phyloP scores from a whole-genome alignment of 371 early-diverging fungal species.

The Polyrhizophydium stewartii region DNA sequence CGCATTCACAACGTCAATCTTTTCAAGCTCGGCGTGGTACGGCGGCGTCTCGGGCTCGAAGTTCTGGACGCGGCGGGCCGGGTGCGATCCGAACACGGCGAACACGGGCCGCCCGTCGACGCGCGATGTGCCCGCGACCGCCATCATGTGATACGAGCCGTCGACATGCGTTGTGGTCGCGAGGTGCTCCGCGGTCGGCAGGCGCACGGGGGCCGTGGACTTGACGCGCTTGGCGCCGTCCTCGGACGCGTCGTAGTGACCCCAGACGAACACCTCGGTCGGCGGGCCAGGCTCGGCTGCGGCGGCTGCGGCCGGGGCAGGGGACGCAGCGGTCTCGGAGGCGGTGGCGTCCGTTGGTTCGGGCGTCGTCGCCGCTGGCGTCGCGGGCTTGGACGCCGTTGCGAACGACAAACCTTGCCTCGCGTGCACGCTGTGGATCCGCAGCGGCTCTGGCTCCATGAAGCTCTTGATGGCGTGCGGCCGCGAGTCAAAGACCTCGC shows the following conservation, averaged over 20 bases:
- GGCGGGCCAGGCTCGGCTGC: not conserved
- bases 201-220: not conserved
- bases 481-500: constrained; percentile 28
- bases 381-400: no score
- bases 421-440: not conserved
- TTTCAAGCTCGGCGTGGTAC: not conserved
- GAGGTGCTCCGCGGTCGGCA: not conserved
- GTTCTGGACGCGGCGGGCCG: not conserved
- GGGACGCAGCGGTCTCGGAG: no score
- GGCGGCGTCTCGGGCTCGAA: not conserved
- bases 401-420: not conserved
- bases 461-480: constrained; percentile 24
- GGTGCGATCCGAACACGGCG: not conserved
- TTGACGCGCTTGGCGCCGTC: not conserved
- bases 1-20: not conserved
- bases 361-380: no score
- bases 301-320: not conserved
- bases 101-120: not conserved
- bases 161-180: not conserved
- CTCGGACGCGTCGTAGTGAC: constrained; percentile 1
- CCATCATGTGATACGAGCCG: not conserved
- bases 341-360: no score
- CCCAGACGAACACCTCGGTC: not conserved
- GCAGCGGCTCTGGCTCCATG: not conserved
- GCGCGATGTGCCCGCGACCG: not conserved